Base-by-base conservation (phyloP, 305 asterid species). In the Vinca major region DNA sequence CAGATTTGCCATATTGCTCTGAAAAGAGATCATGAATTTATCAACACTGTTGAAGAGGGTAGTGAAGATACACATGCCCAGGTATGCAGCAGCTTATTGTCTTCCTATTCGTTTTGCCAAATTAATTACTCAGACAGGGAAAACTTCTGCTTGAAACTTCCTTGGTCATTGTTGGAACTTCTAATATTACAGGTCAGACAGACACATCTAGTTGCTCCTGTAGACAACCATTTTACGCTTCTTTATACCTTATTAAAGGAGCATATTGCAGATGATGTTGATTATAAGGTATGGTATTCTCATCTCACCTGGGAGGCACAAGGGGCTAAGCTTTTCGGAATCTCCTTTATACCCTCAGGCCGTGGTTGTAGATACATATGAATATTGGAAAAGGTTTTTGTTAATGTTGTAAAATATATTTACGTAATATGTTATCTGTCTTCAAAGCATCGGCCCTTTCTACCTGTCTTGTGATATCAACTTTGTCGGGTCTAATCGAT, bases 21-120 rank as follows among this genome's bases (percentile, higher is more conserved):
- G 50, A 93, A 81, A 84, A 89, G 96, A 76, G 99, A 91, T 76
- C 96, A 93, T 62, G 97, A 93, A 50, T 93, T 62, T 74, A 76
- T 93, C 77, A 93, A 93, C 80, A 86, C 99, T 11, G 97, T 91
- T 43, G 63, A 80, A 68, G 96, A 93, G 79, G 99, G 99, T 73
- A 85, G 92, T 65, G 97, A 91, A 80, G 97, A 93, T 82, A 93
- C 97, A 10, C 97, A 93, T 75, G 57, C 96, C 68, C 92, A 93
- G 89, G 98, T 85, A 69, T 52, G 71, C 57, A 73, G 41, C 14
- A 11, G 61, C 41, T 76, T 26, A 26, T 50, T 13, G 53, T 8
- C 8, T 66, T 67, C 39, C 49, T 36, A 44, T 57, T 63, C 50
- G n/a, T 71, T 26, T 71, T 19, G 63, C 21, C 13, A 13, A n/a